Evolutionary conservation across 176 grass and related monocot species (phyloP), one percentile per base, ranked within the genome.

Genomic region (Avena eriantha): DNA sequence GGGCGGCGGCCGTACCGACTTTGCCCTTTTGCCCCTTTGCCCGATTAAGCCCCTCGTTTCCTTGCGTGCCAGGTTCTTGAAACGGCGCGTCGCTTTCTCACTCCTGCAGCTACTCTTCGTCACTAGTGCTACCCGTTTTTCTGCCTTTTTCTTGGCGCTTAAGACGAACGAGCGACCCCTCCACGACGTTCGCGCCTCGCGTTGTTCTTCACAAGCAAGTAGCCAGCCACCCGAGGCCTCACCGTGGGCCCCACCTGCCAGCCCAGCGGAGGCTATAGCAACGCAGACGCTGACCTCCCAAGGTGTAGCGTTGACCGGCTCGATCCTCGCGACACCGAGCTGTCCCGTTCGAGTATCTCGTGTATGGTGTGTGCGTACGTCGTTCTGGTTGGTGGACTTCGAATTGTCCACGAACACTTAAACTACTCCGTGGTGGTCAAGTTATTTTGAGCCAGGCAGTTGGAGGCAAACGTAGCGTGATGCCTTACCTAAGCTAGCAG

Each of bases 51-150:
- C n/a, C n/a, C n/a, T n/a, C n/a, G n/a, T n/a, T n/a, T n/a, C 47
- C 73, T 76, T 76, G 73, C 47, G 47, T 19, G 26, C 15, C 73
- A 76, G 73, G 73, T 76, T 67, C 10, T 55, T 24, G 3, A 76
- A 76, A 31, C 15, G 48, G 48, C 73, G 73, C 47, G 24, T 53
- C 4, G 73, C 73, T 76, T 33, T 76, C 73, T 76, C 73, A 76
- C 73, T 53, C 73, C 23, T 29, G 49, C 73, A 76, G 73, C 73
- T 51, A 10, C 46, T 17, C 72, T 26, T 65, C 5, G 36, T 39
- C 45, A 73, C 21, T 46, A 46, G 36, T 5, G 10, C 6, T 69
- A 2, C 33, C 31, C 47, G 43, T 10, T 0, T 35, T 46, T 39
- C n/a, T 7, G 4, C 4, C 13, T 73, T 45, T 76, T 76, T 53